Evolutionary conservation across 805 yeast genomes (phyloP), one percentile per base, ranked within the genome.

Genomic region (Spathaspora boniae): DNA sequence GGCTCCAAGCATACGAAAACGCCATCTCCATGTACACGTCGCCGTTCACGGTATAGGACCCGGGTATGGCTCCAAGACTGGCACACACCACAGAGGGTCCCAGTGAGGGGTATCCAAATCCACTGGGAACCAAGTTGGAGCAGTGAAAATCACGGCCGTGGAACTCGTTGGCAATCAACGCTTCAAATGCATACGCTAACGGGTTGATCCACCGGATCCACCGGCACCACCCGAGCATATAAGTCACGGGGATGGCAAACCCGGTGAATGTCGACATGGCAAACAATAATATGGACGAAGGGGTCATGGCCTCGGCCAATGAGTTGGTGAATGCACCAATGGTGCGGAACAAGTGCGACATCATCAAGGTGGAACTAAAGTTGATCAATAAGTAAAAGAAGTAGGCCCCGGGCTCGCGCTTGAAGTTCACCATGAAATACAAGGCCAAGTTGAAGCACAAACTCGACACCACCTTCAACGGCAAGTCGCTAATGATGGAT

Each of bases 161-260:
- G 53, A 77, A 78, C 51, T 79, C 84, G 46, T 77, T 78, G 2
- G 71, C 63, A 68, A 79, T 66, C 49, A 77, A 54, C 2, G 82
- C 62, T 53, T 78, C 82, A 47, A 77, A 78, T 14, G 71, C 63
- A 47, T 77, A 78, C 6, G 73, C 76, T 33, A 78, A 53, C 2
- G 84, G 84, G 45, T 79, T 67, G 30, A 79, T 45, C 46, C 75
- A 79, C 54, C 74, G 73, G 42, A 79, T 75, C 84, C 83, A 79
- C 45, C 78, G 65, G 23, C 78, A 72, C 84, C 84, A 79, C 9
- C 82, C 78, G 43, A 68, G 64, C 76, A 78, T 76, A 32, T 67
- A 53, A 5, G 71, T 68, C 22, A 72, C 68, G 19, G 83, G 84
- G 40, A 78, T 60, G 16, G 71, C 76, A 59, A 78, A 78, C 25